Evolutionary conservation across 2,329 filamentous ascomycete species (phyloP), one percentile per base, ranked within the genome.

Genomic region (Fusarium anthophilum): DNA sequence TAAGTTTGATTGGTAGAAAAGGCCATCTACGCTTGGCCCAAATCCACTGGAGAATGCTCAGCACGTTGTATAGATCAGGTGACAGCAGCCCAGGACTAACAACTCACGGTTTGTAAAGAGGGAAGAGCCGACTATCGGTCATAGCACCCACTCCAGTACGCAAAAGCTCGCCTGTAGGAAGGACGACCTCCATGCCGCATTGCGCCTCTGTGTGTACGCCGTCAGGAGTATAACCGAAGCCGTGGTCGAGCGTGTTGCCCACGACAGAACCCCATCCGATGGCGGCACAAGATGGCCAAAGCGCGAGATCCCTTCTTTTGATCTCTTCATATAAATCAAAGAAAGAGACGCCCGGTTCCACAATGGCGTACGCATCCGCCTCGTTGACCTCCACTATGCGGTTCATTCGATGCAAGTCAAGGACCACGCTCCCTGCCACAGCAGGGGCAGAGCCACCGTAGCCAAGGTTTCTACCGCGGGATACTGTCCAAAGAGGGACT

Each of bases 11-110:
- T 50, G 28, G 22, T 50, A 50, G 15, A 50, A 50, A 18, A 50
- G 28, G 6, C 47, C 15, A n/a, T 50, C 47, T n/a, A 50, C 22
- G 47, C 47, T 50, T 18, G 28, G 45, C 5, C 47, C 22, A 9
- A 32, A 50, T n/a, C 28, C 28, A 5, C 47, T 50, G 7, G 10
- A 50, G 8, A 6, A 13, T n/a, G 22, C 22, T 50, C 11, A 50
- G 47, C 14, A 30, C 20, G 10, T 5, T 30, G 15, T 6, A 11
- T 18, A n/a, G 2, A 8, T 4, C 14, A n/a, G 20, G 1, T 15
- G 10, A n/a, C 5, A n/a, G 3, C 15, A n/a, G 14, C 47, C 3
- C 2, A 3, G 47, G 10, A 30, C 15, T n/a, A 9, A 9, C 3
- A 18, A 32, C 47, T 50, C 10, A 32, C 28, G 28, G 10, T 30